Percentiles rank a stretch among this genome's conserved stretches.
phyloP scores from a whole-genome alignment of 164 flowering plant genomes.

The Brasenia schreberi region DNA sequence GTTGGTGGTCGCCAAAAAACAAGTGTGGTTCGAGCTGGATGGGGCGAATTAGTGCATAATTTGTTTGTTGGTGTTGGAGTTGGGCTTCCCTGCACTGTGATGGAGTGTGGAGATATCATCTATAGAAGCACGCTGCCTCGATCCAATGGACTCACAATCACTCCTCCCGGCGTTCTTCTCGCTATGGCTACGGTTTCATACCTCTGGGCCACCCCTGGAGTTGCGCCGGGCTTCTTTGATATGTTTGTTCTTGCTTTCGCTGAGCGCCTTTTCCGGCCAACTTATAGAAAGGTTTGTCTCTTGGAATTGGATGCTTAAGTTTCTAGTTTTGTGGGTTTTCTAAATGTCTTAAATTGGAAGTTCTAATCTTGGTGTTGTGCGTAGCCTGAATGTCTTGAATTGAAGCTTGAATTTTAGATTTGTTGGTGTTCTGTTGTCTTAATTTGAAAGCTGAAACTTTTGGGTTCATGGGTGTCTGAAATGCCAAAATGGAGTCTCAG shows the following conservation, averaged over 20 bases:
- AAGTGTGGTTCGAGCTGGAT: not conserved
- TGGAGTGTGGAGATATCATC: constrained; percentile 93
- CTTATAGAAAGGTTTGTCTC: constrained; percentile 57
- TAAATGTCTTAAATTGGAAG: too few species aligned
- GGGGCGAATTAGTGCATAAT: constrained; percentile 25
- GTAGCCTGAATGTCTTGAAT: not conserved
- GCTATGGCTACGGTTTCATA: constrained; percentile 79
- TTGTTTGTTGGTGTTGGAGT: constrained; percentile 93
- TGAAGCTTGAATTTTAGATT: not conserved
- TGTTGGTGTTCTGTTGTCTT: not conserved
- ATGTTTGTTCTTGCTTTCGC: constrained; percentile 96
- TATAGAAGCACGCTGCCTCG: constrained; percentile 86
- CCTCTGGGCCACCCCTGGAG: constrained; percentile 99
- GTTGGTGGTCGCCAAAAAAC: not conserved
- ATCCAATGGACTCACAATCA: constrained; percentile 50
- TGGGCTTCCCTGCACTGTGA: constrained; percentile 93
- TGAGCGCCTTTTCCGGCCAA: constrained; percentile 76
- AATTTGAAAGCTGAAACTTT: not conserved
- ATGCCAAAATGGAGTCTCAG: too few species aligned
- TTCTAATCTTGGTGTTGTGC: not conserved
- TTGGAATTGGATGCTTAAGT: not conserved
- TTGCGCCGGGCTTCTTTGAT: constrained; percentile 97
- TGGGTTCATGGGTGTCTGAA: not conserved
- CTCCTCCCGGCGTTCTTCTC: constrained; percentile 69
- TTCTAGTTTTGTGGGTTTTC: not conserved